A percentile compares a stretch with the other conserved stretches of the same genome.
phyloP scores from a whole-genome alignment of 2,329 filamentous ascomycete genomes.

The Aspergillus glaucus region DNA sequence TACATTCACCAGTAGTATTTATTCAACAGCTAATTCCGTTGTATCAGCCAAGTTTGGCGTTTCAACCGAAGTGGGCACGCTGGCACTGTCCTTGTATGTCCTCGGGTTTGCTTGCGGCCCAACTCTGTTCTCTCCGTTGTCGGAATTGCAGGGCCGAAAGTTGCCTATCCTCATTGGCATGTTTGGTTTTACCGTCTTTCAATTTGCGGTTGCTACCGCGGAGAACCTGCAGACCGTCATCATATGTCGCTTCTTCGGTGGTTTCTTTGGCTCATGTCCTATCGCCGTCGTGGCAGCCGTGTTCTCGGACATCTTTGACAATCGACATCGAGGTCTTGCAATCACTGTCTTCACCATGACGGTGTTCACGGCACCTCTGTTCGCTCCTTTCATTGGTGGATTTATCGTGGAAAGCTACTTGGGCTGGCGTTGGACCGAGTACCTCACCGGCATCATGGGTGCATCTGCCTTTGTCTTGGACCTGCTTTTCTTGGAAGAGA shows the following conservation, averaged over 20 bases:
- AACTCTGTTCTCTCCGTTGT: conserved; percentile 56
- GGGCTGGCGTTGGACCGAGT: conserved; percentile 46
- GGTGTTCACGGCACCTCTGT: conserved; percentile 46
- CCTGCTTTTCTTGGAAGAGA: conserved; percentile 43
- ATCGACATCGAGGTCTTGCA: conserved; percentile 36
- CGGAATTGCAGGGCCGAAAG: conserved; percentile 53
- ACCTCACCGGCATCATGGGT: conserved; percentile 47
- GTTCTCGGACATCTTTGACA: conserved; percentile 53
- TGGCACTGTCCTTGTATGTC: conserved; percentile 39
- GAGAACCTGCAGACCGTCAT: conserved; percentile 33
- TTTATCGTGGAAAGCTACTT: conserved; percentile 46
- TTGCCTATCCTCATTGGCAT: conserved; percentile 41
- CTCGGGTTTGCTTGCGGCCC: conserved; percentile 45
- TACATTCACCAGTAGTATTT: conserved; percentile 58
- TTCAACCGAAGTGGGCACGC: conserved; percentile 33
- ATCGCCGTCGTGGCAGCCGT: conserved; percentile 49
- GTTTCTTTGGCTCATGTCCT: conserved; percentile 49
- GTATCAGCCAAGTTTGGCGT: conserved; percentile 57
- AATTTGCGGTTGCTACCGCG: conserved; percentile 35
- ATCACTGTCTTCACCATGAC: conserved; percentile 46
- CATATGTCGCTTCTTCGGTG: conserved; percentile 44
- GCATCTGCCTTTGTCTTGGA: conserved; percentile 32
- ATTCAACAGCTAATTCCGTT: conserved; percentile 58
- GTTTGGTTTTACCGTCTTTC: conserved; percentile 35
- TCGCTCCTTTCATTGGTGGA: conserved; percentile 50